These are phyloP conservation scores for Candida berthetii DNA, from an alignment of 805 yeast genomes.

Conservation along the genomic window DNA sequence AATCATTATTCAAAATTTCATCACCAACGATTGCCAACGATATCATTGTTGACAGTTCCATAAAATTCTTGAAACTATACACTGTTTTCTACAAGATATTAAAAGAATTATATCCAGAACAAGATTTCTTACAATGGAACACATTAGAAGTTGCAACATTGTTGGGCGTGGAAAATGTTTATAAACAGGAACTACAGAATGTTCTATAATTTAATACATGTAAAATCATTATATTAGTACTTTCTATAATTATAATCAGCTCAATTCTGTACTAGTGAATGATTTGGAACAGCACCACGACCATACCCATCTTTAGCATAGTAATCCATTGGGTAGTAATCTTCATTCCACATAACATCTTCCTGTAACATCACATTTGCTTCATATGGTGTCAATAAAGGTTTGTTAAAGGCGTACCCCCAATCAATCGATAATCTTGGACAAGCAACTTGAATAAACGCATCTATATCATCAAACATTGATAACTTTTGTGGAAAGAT, in stretches of 20 bases:
- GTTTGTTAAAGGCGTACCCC: slow-evolving; percentile 96
- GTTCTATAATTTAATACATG: not conserved
- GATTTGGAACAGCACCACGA: slow-evolving; percentile 67
- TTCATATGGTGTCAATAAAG: slow-evolving; percentile 91
- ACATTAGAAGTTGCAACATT: slow-evolving; percentile 58
- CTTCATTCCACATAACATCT: slow-evolving; percentile 58
- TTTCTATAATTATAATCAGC: too few relatives aligned
- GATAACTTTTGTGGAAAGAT: slow-evolving; percentile 90
- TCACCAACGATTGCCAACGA: slow-evolving; percentile 59
- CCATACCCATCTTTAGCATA: slow-evolving; percentile 89
- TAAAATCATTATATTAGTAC: not conserved
- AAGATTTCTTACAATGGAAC: slow-evolving; percentile 41
- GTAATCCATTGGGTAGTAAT: slow-evolving; percentile 92
- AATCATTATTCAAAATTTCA: slow-evolving; percentile 48
- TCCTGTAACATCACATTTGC: slow-evolving; percentile 83
- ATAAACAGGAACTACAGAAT: slow-evolving; percentile 2
- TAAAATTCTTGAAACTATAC: slow-evolving; percentile 38
- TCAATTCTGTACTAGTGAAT: slow-evolving; percentile 13
- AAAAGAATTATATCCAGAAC: slow-evolving; percentile 26
- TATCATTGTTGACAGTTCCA: slow-evolving; percentile 43
- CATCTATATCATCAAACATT: slow-evolving; percentile 89
- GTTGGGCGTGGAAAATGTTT: slow-evolving; percentile 53
- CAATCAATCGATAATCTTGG: slow-evolving; percentile 95
- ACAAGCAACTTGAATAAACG: slow-evolving; percentile 96
- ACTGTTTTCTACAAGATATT: slow-evolving; percentile 28